Conservation (phyloP, 345 rosid genomes). For the Brassica juncea region DNA sequence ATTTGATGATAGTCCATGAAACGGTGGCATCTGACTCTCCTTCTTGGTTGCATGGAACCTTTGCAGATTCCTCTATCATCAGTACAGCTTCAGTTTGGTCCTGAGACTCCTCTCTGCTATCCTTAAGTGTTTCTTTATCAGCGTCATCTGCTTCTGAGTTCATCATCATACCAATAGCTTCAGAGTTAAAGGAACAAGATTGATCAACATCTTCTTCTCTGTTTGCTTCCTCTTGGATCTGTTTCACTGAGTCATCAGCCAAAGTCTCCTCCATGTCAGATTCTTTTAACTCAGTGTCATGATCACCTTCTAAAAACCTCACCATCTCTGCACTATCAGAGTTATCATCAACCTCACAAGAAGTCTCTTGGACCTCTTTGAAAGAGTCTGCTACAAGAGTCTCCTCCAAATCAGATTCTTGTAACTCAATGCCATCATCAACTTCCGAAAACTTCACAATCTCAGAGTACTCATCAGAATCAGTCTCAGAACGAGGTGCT, state of each 20-base stretch:
- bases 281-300: neutral
- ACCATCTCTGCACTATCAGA: slow-evolving; percentile 24
- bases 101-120: slow-evolving; percentile 21
- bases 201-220: slow-evolving; percentile 17
- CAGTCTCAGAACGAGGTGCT: slow-evolving; percentile 46
- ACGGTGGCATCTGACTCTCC: slow-evolving; percentile 32
- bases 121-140: slow-evolving; percentile 18
- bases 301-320: slow-evolving; percentile 9
- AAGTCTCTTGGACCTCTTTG: slow-evolving; percentile 15
- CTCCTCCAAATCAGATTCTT: slow-evolving; percentile 8
- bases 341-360: slow-evolving; percentile 25
- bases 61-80: slow-evolving; percentile 9
- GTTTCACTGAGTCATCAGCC: slow-evolving; percentile 5
- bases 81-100: slow-evolving; percentile 34
- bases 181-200: slow-evolving; percentile 8
- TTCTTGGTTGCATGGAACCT: slow-evolving; percentile 31
- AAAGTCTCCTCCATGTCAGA: slow-evolving; percentile 11
- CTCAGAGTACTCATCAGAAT: slow-evolving; percentile 33
- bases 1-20: slow-evolving; percentile 46
- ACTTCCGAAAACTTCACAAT: slow-evolving; percentile 9
- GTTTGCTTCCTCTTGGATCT: slow-evolving; percentile 15
- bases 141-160: slow-evolving; percentile 25
- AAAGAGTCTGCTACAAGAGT: neutral
- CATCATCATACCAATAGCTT: neutral
- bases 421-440: neutral